These are phyloP conservation scores for Camellia lanceoleosa DNA, from an alignment of 148 eudicot species.

Conservation along the genomic window DNA sequence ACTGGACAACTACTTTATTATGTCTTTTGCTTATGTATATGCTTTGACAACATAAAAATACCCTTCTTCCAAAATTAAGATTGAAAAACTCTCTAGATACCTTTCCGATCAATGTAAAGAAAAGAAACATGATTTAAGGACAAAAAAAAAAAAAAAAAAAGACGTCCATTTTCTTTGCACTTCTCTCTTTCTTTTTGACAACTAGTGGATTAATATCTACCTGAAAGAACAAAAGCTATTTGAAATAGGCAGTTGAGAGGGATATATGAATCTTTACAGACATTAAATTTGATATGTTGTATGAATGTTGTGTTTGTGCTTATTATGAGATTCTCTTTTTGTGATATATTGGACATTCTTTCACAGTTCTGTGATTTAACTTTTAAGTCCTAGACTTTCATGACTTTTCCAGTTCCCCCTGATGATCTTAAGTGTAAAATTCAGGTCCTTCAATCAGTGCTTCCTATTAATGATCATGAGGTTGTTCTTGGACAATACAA, in stretches of 20 bases:
- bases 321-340: constrained; percentile 2
- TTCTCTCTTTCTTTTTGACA: background rate
- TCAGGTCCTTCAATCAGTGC: constrained; percentile 84
- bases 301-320: background rate
- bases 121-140: background rate
- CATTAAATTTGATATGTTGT: background rate
- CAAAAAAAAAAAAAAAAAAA: background rate
- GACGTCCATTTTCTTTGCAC: background rate
- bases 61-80: background rate
- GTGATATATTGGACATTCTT: background rate
- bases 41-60: background rate
- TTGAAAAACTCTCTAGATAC: background rate
- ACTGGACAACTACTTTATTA: background rate
- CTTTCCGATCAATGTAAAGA: background rate
- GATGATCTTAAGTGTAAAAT: constrained; percentile 9
- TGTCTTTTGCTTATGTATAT: background rate
- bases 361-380: background rate
- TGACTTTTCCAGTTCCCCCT: background rate
- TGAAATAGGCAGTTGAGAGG: background rate
- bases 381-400: background rate
- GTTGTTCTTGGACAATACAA: constrained; percentile 95
- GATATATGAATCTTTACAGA: background rate
- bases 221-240: background rate
- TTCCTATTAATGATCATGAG: constrained; percentile 74
- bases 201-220: background rate